These are phyloP conservation scores for Adansonia madagascariensis DNA, from an alignment of 441 rosid genomes.

Conservation along the genomic window DNA sequence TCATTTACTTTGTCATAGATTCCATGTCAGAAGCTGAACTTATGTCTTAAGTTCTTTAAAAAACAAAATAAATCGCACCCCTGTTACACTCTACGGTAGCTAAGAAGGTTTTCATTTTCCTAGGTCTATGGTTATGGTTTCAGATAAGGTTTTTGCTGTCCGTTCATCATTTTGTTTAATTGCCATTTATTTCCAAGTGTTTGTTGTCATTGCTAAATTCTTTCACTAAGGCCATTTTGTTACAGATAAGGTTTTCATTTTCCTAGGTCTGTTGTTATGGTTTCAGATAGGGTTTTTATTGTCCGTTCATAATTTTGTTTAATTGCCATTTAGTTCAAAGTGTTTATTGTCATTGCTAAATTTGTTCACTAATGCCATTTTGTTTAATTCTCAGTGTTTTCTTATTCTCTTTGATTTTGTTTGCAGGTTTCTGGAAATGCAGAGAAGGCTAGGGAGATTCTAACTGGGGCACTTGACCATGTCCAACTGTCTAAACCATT, in stretches of 20 bases:
- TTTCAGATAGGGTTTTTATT: not conserved
- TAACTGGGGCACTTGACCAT: conserved; percentile 73
- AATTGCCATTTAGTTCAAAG: not conserved
- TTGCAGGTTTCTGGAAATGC: conserved; percentile 67
- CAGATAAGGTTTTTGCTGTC: not conserved
- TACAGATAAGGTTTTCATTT: too few species aligned
- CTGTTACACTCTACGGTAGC: not conserved
- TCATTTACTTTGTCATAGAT: not conserved
- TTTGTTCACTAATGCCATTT: not conserved
- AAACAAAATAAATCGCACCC: not conserved
- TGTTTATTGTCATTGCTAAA: not conserved
- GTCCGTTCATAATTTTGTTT: not conserved
- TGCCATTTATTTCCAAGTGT: not conserved
- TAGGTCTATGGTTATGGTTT: not conserved
- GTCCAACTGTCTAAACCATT: conserved; percentile 77
- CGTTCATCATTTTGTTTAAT: not conserved
- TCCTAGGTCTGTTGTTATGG: not conserved
- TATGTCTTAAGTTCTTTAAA: not conserved
- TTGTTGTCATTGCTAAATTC: not conserved
- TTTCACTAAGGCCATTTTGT: not conserved
- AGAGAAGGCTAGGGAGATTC: conserved; percentile 75
- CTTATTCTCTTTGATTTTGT: not conserved
- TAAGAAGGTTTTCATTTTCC: not conserved
- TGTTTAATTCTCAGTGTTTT: not conserved
- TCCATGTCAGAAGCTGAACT: not conserved